These are phyloP conservation scores for Pyracantha coccinea DNA, from an alignment of 331 rosid species.

Conservation along the genomic window DNA sequence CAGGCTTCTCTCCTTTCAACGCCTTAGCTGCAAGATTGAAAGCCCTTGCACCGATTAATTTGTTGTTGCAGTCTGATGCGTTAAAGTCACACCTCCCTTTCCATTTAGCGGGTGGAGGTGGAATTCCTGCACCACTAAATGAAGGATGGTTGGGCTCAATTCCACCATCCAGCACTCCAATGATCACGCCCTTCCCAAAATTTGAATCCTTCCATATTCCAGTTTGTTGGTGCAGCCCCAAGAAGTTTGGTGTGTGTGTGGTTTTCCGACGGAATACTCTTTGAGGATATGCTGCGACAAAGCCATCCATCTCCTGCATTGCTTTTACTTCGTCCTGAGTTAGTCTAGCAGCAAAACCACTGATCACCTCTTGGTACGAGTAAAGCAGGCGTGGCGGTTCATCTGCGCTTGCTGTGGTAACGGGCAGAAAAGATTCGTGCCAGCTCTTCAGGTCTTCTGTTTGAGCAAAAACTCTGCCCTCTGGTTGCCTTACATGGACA, in stretches of 20 bases:
- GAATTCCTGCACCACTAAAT: constrained; percentile 57
- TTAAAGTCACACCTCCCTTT: constrained; percentile 65
- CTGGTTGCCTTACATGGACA: constrained; percentile 49
- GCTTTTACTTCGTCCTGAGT: constrained; percentile 47
- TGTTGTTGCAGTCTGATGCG: constrained; percentile 51
- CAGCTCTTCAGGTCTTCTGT: constrained; percentile 47
- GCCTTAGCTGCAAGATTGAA: constrained; percentile 41
- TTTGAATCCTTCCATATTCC: constrained; percentile 65
- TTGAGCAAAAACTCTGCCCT: constrained; percentile 20
- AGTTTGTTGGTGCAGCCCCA: constrained; percentile 42
- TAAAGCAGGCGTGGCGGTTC: constrained; percentile 35
- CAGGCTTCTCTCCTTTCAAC: constrained; percentile 22
- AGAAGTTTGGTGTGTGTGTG: constrained; percentile 51
- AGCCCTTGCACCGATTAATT: constrained; percentile 67
- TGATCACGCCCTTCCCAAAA: constrained; percentile 65
- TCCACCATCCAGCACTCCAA: constrained; percentile 63
- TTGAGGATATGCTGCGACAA: constrained; percentile 42
- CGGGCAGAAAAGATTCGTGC: constrained; percentile 56
- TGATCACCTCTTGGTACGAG: constrained; percentile 45
- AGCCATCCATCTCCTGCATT: constrained; percentile 45
- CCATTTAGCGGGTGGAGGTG: constrained; percentile 67
- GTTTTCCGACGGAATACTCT: constrained; percentile 37
- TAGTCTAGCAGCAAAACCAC: constrained; percentile 73
- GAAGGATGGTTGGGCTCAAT: constrained; percentile 59
- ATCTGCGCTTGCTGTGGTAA: constrained; percentile 23